Conservation (phyloP, 345 rosid genomes). For the Geranium rotundifolium region DNA sequence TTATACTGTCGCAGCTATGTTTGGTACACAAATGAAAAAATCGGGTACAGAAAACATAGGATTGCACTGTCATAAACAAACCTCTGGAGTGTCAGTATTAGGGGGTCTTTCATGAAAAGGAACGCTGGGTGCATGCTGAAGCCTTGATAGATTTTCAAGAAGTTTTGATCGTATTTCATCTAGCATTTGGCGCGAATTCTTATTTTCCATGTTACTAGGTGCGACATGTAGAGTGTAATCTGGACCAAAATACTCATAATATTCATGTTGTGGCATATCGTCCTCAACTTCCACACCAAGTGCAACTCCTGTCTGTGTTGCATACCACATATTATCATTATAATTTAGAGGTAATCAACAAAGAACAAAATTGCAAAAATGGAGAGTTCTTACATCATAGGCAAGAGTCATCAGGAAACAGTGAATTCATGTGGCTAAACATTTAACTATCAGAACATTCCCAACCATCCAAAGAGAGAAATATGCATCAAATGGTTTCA, state of each 20-base stretch:
- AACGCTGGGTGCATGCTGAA: slow-evolving; percentile 96
- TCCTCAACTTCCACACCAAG: slow-evolving; percentile 57
- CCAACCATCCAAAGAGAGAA: too few relatives aligned
- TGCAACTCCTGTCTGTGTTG: slow-evolving; percentile 50
- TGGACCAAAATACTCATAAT: slow-evolving; percentile 56
- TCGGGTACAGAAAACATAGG: not conserved
- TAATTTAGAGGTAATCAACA: not conserved
- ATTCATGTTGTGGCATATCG: slow-evolving; percentile 60
- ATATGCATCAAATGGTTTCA: too few relatives aligned
- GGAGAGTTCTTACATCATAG: too few relatives aligned
- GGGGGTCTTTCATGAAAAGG: slow-evolving; percentile 87
- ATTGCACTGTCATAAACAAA: slow-evolving; percentile 10
- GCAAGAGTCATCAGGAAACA: too few relatives aligned
- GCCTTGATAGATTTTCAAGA: slow-evolving; percentile 78
- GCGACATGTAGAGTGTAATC: slow-evolving; percentile 61
- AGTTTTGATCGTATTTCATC: slow-evolving; percentile 75
- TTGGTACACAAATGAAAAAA: not conserved
- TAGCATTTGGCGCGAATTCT: slow-evolving; percentile 54
- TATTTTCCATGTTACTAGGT: slow-evolving; percentile 60
- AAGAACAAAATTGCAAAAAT: not conserved
- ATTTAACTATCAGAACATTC: too few relatives aligned
- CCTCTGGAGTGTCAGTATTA: slow-evolving; percentile 70
- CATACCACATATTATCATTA: slow-evolving; percentile 4
- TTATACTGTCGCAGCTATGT: not conserved
- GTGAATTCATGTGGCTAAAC: too few relatives aligned